Evolutionary conservation across 805 yeast genomes (phyloP).

Genomic region (Lachancea nothofagi): DNA sequence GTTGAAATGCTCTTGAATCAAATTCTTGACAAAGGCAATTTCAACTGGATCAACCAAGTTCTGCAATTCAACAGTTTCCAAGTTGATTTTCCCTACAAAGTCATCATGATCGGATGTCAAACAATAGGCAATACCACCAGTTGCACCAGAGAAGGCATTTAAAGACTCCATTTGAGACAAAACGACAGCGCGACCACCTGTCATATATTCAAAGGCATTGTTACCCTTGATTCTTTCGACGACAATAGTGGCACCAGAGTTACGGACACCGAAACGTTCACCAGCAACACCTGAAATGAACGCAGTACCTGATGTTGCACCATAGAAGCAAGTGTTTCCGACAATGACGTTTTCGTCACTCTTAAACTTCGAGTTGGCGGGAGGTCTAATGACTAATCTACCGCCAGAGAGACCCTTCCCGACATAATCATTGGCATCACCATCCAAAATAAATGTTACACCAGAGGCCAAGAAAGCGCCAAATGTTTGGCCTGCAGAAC

Average conservation of each 20-base stretch:
- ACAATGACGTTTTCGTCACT: slow-evolving; percentile 95
- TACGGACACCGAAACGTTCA: slow-evolving; percentile 96
- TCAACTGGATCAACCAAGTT: slow-evolving; percentile 80
- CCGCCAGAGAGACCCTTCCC: slow-evolving; percentile 98
- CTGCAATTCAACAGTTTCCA: slow-evolving; percentile 74
- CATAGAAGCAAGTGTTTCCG: slow-evolving; percentile 96
- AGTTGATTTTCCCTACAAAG: slow-evolving; percentile 72
- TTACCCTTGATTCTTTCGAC: slow-evolving; percentile 93
- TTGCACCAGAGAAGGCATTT: slow-evolving; percentile 90
- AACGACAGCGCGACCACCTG: slow-evolving; percentile 96
- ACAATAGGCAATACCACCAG: slow-evolving; percentile 98
- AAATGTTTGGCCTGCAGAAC: slow-evolving; percentile 97
- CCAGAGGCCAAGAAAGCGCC: slow-evolving; percentile 98
- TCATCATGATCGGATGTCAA: slow-evolving; percentile 87
- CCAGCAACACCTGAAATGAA: slow-evolving; percentile 97
- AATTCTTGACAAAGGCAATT: slow-evolving; percentile 87
- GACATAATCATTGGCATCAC: slow-evolving; percentile 97
- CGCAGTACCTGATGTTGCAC: slow-evolving; percentile 94
- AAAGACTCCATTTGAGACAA: slow-evolving; percentile 88
- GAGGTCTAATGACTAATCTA: slow-evolving; percentile 86
- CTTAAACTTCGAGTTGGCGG: slow-evolving; percentile 73
- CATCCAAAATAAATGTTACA: slow-evolving; percentile 89
- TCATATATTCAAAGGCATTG: slow-evolving; percentile 99
- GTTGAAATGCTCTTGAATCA: slow-evolving; percentile 92
- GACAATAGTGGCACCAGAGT: slow-evolving; percentile 96